Percentiles rank a stretch among this genome's conserved stretches.
Conservation (phyloP, 306 rosid genomes). For the Herpetospermum pedunculosum region DNA sequence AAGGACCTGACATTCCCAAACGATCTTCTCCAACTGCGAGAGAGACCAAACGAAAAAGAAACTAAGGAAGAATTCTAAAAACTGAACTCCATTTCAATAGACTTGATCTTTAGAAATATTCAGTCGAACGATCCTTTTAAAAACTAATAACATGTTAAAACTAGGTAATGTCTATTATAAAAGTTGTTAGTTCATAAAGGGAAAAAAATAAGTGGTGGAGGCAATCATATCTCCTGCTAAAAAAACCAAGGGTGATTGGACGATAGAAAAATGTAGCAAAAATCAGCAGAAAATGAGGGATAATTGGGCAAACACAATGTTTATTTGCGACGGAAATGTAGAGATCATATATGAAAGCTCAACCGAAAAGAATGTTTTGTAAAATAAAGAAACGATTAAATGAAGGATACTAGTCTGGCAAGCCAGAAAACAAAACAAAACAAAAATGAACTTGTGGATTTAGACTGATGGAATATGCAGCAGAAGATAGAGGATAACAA, state of each 20-base stretch:
- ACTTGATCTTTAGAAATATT: background rate
- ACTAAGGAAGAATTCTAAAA: background rate
- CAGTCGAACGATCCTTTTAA: background rate
- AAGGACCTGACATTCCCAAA: conserved; percentile 67
- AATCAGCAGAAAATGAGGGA: background rate
- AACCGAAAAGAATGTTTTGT: background rate
- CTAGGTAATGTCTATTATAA: background rate
- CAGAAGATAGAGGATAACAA: background rate
- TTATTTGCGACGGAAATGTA: background rate
- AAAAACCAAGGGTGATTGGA: background rate
- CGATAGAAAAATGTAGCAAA: background rate
- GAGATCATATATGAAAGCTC: background rate
- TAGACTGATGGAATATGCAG: background rate
- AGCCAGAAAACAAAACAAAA: background rate
- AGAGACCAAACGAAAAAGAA: background rate
- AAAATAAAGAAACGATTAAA: background rate
- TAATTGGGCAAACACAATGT: background rate
- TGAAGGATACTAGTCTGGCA: background rate
- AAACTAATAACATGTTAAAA: background rate
- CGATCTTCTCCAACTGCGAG: conserved; percentile 60
- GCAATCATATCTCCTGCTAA: background rate
- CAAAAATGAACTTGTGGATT: background rate
- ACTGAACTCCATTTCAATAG: background rate
- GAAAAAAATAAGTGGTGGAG: background rate
- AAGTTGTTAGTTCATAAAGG: too few species aligned